Conservation (phyloP, 441 rosid genomes). For the Euphorbia schlechtendalii region DNA sequence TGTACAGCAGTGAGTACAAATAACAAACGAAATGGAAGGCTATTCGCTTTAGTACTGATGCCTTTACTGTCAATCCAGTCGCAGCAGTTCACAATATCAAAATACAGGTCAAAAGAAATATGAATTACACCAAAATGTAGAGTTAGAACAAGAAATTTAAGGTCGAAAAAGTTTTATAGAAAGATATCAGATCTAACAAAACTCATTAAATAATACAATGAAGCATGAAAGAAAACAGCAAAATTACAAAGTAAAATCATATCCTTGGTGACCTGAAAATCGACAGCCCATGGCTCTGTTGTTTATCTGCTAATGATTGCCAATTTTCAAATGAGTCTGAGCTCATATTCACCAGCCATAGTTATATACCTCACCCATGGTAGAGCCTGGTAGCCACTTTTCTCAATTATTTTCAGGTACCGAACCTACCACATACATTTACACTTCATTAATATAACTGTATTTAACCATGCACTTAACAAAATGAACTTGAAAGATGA, state of each 20-base stretch:
- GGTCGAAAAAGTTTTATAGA: background rate
- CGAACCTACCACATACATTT: slow-evolving; percentile 86
- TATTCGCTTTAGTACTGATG: no score
- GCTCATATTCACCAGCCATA: slow-evolving; percentile 93
- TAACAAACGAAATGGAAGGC: no score
- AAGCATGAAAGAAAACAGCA: background rate
- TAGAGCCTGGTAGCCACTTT: slow-evolving; percentile 87
- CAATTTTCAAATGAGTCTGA: slow-evolving; percentile 47
- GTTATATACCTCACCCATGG: slow-evolving; percentile 98
- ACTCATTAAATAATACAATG: slow-evolving; percentile 14
- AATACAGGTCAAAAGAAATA: background rate
- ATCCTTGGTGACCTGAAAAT: slow-evolving; percentile 7
- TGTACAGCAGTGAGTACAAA: no score
- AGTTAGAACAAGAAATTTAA: background rate
- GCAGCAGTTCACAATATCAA: background rate
- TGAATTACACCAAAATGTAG: background rate
- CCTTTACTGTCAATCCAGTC: background rate
- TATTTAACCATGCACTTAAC: slow-evolving; percentile 60
- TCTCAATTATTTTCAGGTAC: slow-evolving; percentile 86
- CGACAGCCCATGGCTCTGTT: slow-evolving; percentile 6
- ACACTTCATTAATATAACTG: slow-evolving; percentile 33
- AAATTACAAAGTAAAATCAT: background rate
- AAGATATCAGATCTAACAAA: background rate
- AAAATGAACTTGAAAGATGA: slow-evolving; percentile 81
- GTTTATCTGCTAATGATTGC: slow-evolving; percentile 1